These are phyloP conservation scores for Aspergillus carlsbadensis DNA, from an alignment of 495 filamentous ascomycete genomes.

Conservation along the genomic window DNA sequence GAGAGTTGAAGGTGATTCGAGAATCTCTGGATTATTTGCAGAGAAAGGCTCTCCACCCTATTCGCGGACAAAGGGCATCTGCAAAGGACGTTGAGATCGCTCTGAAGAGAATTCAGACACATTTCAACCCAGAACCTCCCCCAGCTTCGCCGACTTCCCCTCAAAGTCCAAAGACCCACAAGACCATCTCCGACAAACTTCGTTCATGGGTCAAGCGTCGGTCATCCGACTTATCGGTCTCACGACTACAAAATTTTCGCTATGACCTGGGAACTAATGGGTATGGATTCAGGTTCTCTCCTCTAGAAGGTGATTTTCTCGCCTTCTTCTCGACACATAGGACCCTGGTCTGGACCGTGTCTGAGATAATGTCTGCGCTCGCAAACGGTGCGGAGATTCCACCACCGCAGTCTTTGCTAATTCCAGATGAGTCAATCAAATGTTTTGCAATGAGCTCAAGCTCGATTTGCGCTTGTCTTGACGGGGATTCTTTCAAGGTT, in stretches of 20 bases:
- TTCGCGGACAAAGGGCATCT: neutral
- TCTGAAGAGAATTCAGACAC: neutral
- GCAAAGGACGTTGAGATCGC: conserved; percentile 10
- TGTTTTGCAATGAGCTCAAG: conserved; percentile 16
- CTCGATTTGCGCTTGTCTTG: conserved; percentile 10
- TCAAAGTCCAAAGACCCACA: neutral
- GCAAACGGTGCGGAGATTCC: neutral
- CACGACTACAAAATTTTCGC: neutral
- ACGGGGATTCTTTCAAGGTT: conserved; percentile 13
- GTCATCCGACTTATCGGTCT: neutral
- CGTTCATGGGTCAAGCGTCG: neutral
- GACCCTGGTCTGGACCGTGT: conserved; percentile 8
- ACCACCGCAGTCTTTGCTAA: neutral
- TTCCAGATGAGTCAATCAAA: neutral
- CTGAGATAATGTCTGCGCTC: neutral
- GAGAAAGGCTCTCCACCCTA: conserved; percentile 8
- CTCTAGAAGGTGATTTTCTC: conserved; percentile 8
- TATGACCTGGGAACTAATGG: neutral
- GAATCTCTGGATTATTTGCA: conserved; percentile 18
- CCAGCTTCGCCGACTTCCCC: neutral
- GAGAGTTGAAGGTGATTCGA: conserved; percentile 1
- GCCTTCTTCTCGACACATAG: conserved; percentile 10
- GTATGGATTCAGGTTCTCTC: conserved; percentile 11
- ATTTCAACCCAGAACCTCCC: neutral
- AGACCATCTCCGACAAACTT: neutral